Base-by-base conservation (phyloP, 305 asterid genomes). In the Withania somnifera region DNA sequence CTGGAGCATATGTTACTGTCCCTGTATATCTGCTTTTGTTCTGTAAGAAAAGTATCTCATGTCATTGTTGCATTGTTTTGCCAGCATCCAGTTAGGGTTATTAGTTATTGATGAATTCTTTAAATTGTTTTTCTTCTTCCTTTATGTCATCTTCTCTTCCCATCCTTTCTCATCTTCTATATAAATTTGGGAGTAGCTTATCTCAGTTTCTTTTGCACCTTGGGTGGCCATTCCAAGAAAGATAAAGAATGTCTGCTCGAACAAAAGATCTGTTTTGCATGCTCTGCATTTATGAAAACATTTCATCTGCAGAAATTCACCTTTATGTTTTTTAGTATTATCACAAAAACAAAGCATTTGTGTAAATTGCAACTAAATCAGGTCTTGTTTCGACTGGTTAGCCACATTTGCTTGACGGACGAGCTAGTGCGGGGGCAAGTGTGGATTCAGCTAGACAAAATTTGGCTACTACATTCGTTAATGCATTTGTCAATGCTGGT, bases 401-500 rank as follows among this genome's bases (percentile, higher is more conserved):
- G 99, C 97, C 97, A 79, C 99, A 96, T 92, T 90, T 97, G 83
- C 90, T 97, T 85, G 98, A 92, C 71, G 98, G 99, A 45, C 97
- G 97, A 73, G 98, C 97, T 73, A 89, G 98, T 86, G 90, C 93
- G 22, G 97, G 97, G 22, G 94, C 93, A 66, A 91, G 91, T 81
- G 96, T 95, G 83, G 97, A 97, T 85, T 97, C 99, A 47, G 99
- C 99, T 78, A 89, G 95, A 85, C 98, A 97, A 88, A 97, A 97
- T 84, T 89, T 97, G 92, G 99, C 99, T 57, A 98, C 97, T n/a
- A 97, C 98, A 53, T 97, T 94, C 88, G 99, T 97, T 56, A 97
- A 97, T 83, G 99, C 99, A 53, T 97, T 97, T 86, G 99, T 97
- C 34, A 97, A 97, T 90, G 99, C 98, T 79, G 99, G 98, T 53